Conservation (phyloP, 331 rosid species). For the Dryas integrifolia region DNA sequence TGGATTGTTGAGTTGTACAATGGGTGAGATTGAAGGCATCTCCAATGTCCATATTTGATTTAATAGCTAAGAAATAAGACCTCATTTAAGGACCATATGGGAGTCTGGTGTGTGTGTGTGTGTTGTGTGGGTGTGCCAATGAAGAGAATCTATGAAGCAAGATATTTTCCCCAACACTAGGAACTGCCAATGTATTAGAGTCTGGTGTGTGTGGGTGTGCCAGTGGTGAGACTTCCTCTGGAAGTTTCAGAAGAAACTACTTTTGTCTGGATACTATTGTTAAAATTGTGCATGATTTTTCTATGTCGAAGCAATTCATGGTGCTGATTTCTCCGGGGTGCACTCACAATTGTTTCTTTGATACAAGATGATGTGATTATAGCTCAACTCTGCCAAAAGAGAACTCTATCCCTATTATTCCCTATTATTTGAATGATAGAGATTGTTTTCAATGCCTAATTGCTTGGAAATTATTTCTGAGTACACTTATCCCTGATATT, state of each 20-base stretch:
- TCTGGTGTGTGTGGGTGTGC: background rate
- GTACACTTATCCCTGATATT: background rate
- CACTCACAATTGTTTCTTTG: background rate
- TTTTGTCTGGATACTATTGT: background rate
- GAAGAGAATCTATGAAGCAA: background rate
- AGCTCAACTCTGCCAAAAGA: background rate
- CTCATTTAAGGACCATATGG: background rate
- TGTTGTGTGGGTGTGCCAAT: background rate
- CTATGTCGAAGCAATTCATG: background rate
- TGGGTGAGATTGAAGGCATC: background rate
- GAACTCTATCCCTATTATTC: background rate
- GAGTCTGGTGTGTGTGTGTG: background rate
- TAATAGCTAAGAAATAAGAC: conserved; percentile 5
- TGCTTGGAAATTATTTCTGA: background rate
- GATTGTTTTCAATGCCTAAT: background rate
- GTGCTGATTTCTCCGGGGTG: background rate
- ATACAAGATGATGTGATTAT: too few species aligned
- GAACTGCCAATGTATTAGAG: background rate
- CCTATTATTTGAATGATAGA: background rate
- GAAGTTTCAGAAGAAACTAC: background rate
- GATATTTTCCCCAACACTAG: background rate
- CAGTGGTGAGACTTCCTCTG: background rate
- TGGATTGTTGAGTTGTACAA: background rate
- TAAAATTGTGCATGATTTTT: background rate
- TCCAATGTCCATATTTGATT: background rate